Evolutionary conservation across 106 monocot genomes (phyloP).

Genomic region (Hemerocallis citrina): DNA sequence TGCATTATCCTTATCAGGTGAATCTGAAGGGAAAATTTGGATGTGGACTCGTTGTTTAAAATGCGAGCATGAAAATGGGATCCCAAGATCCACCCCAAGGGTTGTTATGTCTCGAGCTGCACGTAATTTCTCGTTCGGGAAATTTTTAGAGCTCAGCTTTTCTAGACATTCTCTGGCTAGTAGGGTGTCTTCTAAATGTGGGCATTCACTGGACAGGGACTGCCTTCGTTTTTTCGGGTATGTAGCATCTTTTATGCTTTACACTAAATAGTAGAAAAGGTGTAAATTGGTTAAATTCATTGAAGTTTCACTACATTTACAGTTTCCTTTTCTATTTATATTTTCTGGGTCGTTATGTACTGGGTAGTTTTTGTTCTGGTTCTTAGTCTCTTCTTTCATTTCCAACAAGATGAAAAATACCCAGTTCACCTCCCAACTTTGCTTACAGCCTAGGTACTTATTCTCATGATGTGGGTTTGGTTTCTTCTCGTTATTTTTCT

Average conservation of each 20-base stretch:
- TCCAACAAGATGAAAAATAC: too few species aligned
- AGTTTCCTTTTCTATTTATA: too few species aligned
- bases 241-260: not conserved
- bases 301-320: not conserved
- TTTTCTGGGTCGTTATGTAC: too few species aligned
- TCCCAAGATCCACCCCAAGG: conserved; percentile 41
- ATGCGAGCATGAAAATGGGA: conserved; percentile 57
- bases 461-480: too few species aligned
- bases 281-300: not conserved
- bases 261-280: not conserved
- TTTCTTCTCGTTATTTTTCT: too few species aligned
- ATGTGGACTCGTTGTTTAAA: conserved; percentile 96
- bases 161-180: conserved; percentile 72
- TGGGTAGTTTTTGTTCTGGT: too few species aligned
- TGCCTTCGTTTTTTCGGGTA: conserved; percentile 97
- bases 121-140: conserved; percentile 81
- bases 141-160: conserved; percentile 96
- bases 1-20: conserved; percentile 28
- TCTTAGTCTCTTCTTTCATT: too few species aligned
- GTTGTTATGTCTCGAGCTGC: conserved; percentile 78
- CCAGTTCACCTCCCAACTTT: too few species aligned
- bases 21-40: conserved; percentile 84
- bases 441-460: too few species aligned
- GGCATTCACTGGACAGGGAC: conserved; percentile 83
- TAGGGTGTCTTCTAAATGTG: conserved; percentile 72